These are phyloP conservation scores for Gryganskiella cystojenkinii DNA, from an alignment of 192 early-diverging fungal species.

Conservation along the genomic window DNA sequence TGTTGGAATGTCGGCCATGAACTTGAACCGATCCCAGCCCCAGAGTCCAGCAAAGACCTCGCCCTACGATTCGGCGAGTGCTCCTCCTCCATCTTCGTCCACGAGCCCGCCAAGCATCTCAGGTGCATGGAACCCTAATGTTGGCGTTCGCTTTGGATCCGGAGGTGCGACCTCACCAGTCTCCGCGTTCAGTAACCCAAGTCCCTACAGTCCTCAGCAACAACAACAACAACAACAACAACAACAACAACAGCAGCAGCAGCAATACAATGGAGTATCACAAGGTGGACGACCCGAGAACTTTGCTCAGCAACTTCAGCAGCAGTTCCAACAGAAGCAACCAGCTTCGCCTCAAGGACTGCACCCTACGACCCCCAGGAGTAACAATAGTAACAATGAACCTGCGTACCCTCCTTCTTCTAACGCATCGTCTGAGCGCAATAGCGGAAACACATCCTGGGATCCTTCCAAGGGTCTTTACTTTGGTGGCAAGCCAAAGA, in stretches of 20 bases:
- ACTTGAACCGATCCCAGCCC: conserved; percentile 29
- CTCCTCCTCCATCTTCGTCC: conserved; percentile 9
- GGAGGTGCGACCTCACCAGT: background rate
- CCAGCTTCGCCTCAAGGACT: conserved; percentile 1
- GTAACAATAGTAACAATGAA: conserved; percentile 1
- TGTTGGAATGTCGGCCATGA: conserved; percentile 20
- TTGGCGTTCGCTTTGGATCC: conserved; percentile 30
- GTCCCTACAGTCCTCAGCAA: conserved; percentile 7
- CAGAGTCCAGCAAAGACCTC: conserved; percentile 16
- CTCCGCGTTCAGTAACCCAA: background rate
- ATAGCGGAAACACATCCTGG: conserved; percentile 1
- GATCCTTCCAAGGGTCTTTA: conserved; percentile 37
- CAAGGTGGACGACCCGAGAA: conserved; percentile 2
- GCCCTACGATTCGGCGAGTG: conserved; percentile 29
- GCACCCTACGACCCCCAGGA: background rate
- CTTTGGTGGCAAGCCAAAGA: conserved; percentile 45
- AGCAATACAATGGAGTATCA: background rate
- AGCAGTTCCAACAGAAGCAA: conserved; percentile 36
- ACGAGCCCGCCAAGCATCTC: background rate
- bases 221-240: background rate
- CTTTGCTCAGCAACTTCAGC: conserved; percentile 37
- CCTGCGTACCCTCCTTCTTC: background rate
- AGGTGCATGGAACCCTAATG: conserved; percentile 30
- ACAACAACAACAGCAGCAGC: background rate
- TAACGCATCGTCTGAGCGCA: background rate